phyloP scores from a whole-genome alignment of 768 basidiomycete species.

The Lentinula edodes region DNA sequence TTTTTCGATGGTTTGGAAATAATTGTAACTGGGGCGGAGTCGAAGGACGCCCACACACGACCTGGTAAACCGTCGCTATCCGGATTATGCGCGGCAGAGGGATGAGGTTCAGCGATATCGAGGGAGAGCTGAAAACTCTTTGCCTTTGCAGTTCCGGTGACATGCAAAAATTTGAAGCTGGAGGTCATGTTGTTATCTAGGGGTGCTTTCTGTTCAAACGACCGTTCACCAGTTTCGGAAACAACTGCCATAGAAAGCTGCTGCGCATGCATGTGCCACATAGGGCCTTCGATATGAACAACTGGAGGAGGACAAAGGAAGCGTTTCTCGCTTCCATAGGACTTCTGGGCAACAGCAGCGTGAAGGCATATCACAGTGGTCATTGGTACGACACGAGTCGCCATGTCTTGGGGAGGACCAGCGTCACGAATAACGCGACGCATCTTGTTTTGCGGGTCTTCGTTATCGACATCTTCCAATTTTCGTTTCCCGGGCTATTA shows the following conservation, averaged over 20 bases:
- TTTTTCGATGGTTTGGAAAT: slow-evolving; percentile 98
- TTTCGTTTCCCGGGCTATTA: slow-evolving; percentile 58
- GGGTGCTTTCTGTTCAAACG: slow-evolving; percentile 79
- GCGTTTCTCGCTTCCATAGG: slow-evolving; percentile 92
- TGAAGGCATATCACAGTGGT: slow-evolving; percentile 88
- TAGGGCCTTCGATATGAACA: slow-evolving; percentile 87
- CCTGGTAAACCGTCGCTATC: slow-evolving; percentile 48
- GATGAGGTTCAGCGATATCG: slow-evolving; percentile 75
- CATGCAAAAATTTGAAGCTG: slow-evolving; percentile 89
- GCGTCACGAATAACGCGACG: slow-evolving; percentile 82
- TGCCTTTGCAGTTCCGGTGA: slow-evolving; percentile 82
- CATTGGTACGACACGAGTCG: slow-evolving; percentile 76
- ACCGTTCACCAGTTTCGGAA: slow-evolving; percentile 76
- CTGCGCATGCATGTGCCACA: slow-evolving; percentile 77
- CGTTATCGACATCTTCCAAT: slow-evolving; percentile 58
- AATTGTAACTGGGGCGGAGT: slow-evolving; percentile 88
- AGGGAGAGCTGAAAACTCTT: slow-evolving; percentile 86
- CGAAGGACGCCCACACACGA: slow-evolving; percentile 86
- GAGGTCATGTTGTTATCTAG: slow-evolving; percentile 81
- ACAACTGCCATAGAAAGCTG: slow-evolving; percentile 84
- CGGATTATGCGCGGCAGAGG: slow-evolving; percentile 35
- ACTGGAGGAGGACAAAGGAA: slow-evolving; percentile 92
- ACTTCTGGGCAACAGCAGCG: slow-evolving; percentile 93
- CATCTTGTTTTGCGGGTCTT: slow-evolving; percentile 72
- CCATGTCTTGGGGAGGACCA: slow-evolving; percentile 51